Evolutionary conservation across 331 rosid genomes (phyloP).

Genomic region (Stylosanthes scabra): DNA sequence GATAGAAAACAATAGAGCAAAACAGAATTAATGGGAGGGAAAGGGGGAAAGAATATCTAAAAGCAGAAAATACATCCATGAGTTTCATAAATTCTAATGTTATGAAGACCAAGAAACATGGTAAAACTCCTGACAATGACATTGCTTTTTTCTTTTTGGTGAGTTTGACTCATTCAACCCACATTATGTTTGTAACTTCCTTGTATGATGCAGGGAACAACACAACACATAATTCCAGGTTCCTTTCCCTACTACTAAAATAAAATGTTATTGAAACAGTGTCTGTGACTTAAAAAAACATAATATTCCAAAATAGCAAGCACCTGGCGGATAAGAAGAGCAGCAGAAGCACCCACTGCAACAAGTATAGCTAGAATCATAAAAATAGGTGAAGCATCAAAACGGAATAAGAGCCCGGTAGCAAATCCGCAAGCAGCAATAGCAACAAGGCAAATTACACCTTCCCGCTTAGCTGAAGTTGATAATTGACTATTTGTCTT

Average conservation of each 20-base stretch:
- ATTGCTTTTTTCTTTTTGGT: constrained; percentile 27
- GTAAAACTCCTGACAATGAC: constrained; percentile 16
- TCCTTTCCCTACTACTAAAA: constrained; percentile 18
- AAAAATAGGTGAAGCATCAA: constrained; percentile 51
- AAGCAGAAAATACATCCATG: constrained; percentile 8
- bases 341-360: constrained; percentile 58
- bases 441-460: constrained; percentile 71
- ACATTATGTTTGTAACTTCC: constrained; percentile 26
- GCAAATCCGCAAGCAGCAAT: constrained; percentile 78
- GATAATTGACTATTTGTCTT: constrained; percentile 59
- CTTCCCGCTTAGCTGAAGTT: constrained; percentile 71
- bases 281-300: background rate
- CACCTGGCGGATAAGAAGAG: constrained; percentile 82
- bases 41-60: constrained; percentile 22
- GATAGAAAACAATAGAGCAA: constrained; percentile 20
- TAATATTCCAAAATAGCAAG: constrained; percentile 36
- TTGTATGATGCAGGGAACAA: constrained; percentile 29
- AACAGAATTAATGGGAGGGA: constrained; percentile 26
- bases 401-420: constrained; percentile 74
- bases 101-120: constrained; percentile 29
- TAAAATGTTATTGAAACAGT: constrained; percentile 26
- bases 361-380: constrained; percentile 52
- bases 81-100: constrained; percentile 30
- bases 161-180: constrained; percentile 33
- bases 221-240: constrained; percentile 23